A percentile compares a stretch with the other conserved stretches of the same genome.
Conservation (phyloP, 2,329 filamentous ascomycete genomes). For the Waltergamsia citrina region DNA sequence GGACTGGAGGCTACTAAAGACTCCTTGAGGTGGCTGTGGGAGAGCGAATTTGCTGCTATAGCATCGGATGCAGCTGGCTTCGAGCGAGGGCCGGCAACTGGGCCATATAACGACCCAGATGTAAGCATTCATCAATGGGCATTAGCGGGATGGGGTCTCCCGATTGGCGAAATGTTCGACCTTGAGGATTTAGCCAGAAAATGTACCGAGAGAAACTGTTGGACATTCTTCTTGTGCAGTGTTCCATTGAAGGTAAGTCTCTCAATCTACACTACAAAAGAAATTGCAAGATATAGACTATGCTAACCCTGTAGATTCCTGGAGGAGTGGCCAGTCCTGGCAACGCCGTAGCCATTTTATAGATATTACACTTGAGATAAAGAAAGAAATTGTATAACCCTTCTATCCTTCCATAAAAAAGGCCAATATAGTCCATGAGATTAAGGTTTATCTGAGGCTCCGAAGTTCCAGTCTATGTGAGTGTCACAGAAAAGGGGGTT, state of each 20-base stretch:
- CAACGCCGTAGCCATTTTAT: conserved; percentile 28
- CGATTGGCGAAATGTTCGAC: conserved; percentile 39
- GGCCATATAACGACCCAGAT: conserved; percentile 23
- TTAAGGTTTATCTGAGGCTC: too few species aligned
- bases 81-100: conserved; percentile 35
- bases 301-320: conserved; percentile 13
- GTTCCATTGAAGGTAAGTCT: conserved; percentile 22
- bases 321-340: conserved; percentile 27
- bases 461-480: too few species aligned
- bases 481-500: too few species aligned
- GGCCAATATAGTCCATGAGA: too few species aligned
- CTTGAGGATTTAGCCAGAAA: conserved; percentile 25
- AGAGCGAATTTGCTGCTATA: conserved; percentile 42
- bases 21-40: conserved; percentile 48
- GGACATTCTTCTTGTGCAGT: conserved; percentile 30
- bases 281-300: background rate
- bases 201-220: conserved; percentile 20
- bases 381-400: too few species aligned
- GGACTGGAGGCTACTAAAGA: conserved; percentile 38
- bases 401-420: too few species aligned
- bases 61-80: conserved; percentile 44
- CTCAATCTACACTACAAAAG: too few species aligned
- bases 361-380: too few species aligned
- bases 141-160: conserved; percentile 40
- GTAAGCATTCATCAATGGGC: conserved; percentile 31